Evolutionary conservation across 2,329 filamentous ascomycete genomes (phyloP), one percentile per base, ranked within the genome.

Genomic region (Juglanconis oblonga): DNA sequence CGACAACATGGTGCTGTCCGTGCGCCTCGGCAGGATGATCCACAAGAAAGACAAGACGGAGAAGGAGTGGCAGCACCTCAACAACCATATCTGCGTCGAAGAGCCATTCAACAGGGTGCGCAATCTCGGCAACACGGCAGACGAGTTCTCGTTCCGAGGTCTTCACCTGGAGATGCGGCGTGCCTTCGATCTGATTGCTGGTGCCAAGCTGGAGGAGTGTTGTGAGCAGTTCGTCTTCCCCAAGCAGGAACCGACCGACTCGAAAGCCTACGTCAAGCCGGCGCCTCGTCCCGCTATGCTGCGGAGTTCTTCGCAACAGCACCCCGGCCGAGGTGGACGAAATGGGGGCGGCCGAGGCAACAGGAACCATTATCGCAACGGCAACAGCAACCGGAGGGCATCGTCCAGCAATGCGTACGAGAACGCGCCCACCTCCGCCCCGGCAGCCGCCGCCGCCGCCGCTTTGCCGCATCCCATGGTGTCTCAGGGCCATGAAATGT

Each of bases 111-210:
- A 97, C 69, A 89, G 83, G 4, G 82, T 83, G 40, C 86, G 95
- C 47, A 99, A 99, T 72, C 80, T 99, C 50, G 95, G 93, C 47
- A 99, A 99, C 68, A 98, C 95, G 2, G 95, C 92, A 8, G 95
- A 99, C 71, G 93, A 97, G 71, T 96, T 91, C 48, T 94, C 95
- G 0, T 97, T 97, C 75, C 86, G 90, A 54, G 95, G 95, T 1
- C 84, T 99, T 35, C 95, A 99, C 72, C 75, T 92, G 66, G 95
- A 99, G 75, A 79, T 99, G 53, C 87, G 95, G 63, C 84, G 92
- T 65, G 95, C 95, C 1, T 98, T 97, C 71, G 89, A 92, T 60
- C 76, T 92, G 58, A 84, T 97, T 17, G 86, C 90, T 1, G 84
- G 90, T 55, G 90, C 87, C 29, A 91, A 95, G 67, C 80, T 99